phyloP scores from a whole-genome alignment of 441 rosid species.

The Populus hybrid region DNA sequence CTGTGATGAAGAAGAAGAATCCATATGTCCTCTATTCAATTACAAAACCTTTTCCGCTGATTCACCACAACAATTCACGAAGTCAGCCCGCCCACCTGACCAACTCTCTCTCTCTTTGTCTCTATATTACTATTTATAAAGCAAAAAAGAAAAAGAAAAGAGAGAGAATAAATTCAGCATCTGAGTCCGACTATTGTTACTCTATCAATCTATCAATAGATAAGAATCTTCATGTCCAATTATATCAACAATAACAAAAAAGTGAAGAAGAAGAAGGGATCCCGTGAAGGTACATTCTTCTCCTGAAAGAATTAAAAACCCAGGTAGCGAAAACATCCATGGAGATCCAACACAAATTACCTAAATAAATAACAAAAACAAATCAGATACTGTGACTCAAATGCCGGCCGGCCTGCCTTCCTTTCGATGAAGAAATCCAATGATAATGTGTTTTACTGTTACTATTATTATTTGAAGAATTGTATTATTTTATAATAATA shows the following conservation, averaged over 20 bases:
- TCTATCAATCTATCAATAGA: neutral
- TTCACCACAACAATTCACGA: neutral
- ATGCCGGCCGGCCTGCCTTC: slow-evolving; percentile 8
- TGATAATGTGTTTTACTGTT: too few relatives aligned
- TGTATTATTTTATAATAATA: neutral
- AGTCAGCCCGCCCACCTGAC: neutral
- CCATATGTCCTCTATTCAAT: slow-evolving; percentile 33
- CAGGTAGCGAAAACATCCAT: slow-evolving; percentile 7
- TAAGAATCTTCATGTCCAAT: neutral
- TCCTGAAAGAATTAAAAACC: neutral
- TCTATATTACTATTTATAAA: neutral
- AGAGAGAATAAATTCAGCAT: too few relatives aligned
- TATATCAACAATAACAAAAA: neutral
- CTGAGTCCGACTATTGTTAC: neutral
- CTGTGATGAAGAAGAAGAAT: slow-evolving; percentile 50
- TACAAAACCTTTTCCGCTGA: neutral
- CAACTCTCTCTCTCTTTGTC: neutral
- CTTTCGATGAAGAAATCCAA: neutral
- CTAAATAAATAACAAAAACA: neutral
- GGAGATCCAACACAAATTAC: slow-evolving; percentile 13
- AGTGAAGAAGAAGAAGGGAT: neutral
- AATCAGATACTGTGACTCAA: neutral
- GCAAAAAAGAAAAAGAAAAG: neutral
- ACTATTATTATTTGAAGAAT: neutral
- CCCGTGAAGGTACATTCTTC: neutral